A percentile compares a stretch with the other conserved stretches of the same genome.
These are phyloP conservation scores for Candida ficus DNA, from an alignment of 805 yeast genomes.

Conservation along the genomic window DNA sequence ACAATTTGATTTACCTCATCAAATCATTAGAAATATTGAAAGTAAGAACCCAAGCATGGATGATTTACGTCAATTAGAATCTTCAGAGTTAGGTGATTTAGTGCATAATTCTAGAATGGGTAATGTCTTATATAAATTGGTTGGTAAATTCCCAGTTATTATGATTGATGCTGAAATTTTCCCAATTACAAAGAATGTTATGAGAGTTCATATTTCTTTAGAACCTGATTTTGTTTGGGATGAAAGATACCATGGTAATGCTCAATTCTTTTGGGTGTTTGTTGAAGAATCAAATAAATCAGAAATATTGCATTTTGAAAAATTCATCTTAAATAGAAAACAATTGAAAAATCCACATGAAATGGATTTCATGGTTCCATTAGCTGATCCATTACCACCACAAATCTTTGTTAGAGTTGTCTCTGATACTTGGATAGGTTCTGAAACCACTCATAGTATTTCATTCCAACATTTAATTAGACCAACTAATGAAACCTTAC, in stretches of 20 bases:
- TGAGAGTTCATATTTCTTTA: constrained; percentile 69
- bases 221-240: constrained; percentile 88
- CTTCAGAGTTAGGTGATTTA: constrained; percentile 80
- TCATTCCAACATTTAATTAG: constrained; percentile 87
- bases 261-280: constrained; percentile 87
- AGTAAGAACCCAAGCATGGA: constrained; percentile 66
- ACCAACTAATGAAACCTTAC: constrained; percentile 82
- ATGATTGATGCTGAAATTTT: constrained; percentile 75
- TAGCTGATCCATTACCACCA: constrained; percentile 83
- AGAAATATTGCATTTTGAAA: constrained; percentile 75
- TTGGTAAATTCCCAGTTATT: constrained; percentile 72
- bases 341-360: constrained; percentile 55
- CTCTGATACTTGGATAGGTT: constrained; percentile 87
- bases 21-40: constrained; percentile 56
- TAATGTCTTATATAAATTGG: constrained; percentile 45
- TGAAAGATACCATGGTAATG: constrained; percentile 69
- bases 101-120: constrained; percentile 84
- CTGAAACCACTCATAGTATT: constrained; percentile 68
- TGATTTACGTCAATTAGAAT: constrained; percentile 62
- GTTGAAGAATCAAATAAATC: constrained; percentile 82
- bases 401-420: constrained; percentile 76
- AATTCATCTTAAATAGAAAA: constrained; percentile 59
- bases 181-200: constrained; percentile 83
- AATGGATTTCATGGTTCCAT: constrained; percentile 89
- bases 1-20: constrained; percentile 78